Evolutionary conservation across 2,329 filamentous ascomycete species (phyloP).

Genomic region (Aaosphaeria pasadenensis): DNA sequence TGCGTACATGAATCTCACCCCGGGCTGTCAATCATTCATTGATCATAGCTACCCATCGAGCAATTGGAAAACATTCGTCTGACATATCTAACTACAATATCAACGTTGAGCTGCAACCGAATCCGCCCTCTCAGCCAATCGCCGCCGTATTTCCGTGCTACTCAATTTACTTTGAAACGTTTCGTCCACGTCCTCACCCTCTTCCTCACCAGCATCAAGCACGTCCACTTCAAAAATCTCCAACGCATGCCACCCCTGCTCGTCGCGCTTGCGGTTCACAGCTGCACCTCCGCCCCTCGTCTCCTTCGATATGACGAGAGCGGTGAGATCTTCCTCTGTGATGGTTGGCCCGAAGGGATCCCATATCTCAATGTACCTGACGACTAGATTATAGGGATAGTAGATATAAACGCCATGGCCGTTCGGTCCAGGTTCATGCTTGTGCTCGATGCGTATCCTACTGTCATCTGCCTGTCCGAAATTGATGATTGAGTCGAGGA

Average conservation of each 20-base stretch:
- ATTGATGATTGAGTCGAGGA: conserved; percentile 63
- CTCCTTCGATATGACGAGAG: conserved; percentile 83
- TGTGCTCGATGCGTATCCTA: conserved; percentile 44
- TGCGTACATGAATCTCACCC: too few relatives aligned
- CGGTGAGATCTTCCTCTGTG: conserved; percentile 72
- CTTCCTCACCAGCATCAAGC: conserved; percentile 63
- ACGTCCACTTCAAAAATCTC: conserved; percentile 89
- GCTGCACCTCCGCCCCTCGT: conserved; percentile 79
- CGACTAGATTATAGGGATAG: conserved; percentile 61
- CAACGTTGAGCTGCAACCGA: conserved; percentile 2
- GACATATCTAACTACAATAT: too few relatives aligned
- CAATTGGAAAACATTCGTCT: too few relatives aligned
- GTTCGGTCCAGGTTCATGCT: conserved; percentile 46
- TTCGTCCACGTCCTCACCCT: conserved; percentile 45
- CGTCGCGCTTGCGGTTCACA: conserved; percentile 77
- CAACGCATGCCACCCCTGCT: conserved; percentile 72
- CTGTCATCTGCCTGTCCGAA: conserved; percentile 50
- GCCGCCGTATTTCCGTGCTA: conserved; percentile 74
- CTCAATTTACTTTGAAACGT: conserved; percentile 83
- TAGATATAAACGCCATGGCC: conserved; percentile 54
- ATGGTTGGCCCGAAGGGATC: conserved; percentile 91
- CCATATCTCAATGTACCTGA: conserved; percentile 81
- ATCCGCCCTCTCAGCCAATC: conserved; percentile 26
- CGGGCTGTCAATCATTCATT: too few relatives aligned
- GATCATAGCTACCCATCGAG: too few relatives aligned